Conservation (phyloP, 1,284 basidiomycete species). For the Mycena citricolor region DNA sequence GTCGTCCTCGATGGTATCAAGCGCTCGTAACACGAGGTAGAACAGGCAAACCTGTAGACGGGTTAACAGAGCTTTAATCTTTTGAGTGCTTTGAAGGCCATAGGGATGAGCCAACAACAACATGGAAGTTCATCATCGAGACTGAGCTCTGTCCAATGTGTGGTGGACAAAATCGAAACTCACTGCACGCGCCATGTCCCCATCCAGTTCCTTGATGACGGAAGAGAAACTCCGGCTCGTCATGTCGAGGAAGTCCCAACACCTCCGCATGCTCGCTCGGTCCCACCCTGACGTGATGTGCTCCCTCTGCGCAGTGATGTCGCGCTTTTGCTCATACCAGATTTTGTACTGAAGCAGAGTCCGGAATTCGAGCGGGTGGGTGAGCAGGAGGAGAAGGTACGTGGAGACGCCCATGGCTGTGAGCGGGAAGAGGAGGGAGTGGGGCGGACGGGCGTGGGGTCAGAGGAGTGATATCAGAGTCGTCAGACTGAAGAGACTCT, state of each 20-base stretch:
- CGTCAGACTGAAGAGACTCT: no score
- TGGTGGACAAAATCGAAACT: slow-evolving; percentile 44
- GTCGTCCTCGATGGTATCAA: slow-evolving; percentile 98
- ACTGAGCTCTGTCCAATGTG: background rate
- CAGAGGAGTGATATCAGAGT: no score
- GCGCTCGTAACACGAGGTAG: slow-evolving; percentile 89
- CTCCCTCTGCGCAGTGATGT: slow-evolving; percentile 74
- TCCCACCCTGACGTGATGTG: slow-evolving; percentile 81
- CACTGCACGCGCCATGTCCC: slow-evolving; percentile 89
- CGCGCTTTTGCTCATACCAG: slow-evolving; percentile 77
- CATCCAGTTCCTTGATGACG: slow-evolving; percentile 96
- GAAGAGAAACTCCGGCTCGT: slow-evolving; percentile 91
- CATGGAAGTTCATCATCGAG: slow-evolving; percentile 1
- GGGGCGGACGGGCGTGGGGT: no score
- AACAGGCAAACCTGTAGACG: slow-evolving; percentile 84
- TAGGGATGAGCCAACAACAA: background rate
- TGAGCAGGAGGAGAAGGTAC: slow-evolving; percentile 39
- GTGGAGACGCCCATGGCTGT: background rate
- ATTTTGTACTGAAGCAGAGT: slow-evolving; percentile 77
- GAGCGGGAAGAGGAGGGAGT: slow-evolving; percentile 14
- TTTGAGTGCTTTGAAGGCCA: background rate
- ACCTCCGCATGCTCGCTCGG: slow-evolving; percentile 80
- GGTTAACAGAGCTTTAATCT: background rate
- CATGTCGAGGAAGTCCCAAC: slow-evolving; percentile 88
- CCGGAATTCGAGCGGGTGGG: slow-evolving; percentile 77